Conservation (phyloP, 495 filamentous ascomycete species). For the Baudoinia panamericana region DNA sequence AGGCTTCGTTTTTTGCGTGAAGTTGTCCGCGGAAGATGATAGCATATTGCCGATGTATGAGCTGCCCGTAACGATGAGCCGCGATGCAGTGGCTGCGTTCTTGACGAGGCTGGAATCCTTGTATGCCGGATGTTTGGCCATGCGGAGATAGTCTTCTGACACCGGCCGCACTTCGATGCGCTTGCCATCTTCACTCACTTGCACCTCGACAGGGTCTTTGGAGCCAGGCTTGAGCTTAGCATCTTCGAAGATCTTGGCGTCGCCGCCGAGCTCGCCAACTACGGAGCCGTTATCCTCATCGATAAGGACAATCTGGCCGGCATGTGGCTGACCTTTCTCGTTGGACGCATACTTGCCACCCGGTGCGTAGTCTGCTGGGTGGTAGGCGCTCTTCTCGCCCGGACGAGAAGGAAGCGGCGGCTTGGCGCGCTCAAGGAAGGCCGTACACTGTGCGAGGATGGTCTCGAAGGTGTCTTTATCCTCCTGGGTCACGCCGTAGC, state of each 20-base stretch:
- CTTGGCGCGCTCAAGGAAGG: constrained; percentile 61
- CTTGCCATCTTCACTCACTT: constrained; percentile 60
- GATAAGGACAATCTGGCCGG: constrained; percentile 77
- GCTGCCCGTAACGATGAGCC: constrained; percentile 80
- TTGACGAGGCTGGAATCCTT: constrained; percentile 75
- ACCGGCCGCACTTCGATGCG: constrained; percentile 63
- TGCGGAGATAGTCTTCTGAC: constrained; percentile 63
- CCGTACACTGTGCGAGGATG: constrained; percentile 88
- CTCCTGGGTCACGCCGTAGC: constrained; percentile 63
- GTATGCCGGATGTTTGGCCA: constrained; percentile 81
- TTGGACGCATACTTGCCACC: constrained; percentile 59
- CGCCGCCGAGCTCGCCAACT: constrained; percentile 78
- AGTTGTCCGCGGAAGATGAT: constrained; percentile 61
- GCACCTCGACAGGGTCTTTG: constrained; percentile 88
- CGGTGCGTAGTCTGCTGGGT: constrained; percentile 64
- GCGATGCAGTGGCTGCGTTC: constrained; percentile 77
- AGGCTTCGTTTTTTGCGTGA: constrained; percentile 66
- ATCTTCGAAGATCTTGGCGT: constrained; percentile 66
- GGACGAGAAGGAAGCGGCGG: constrained; percentile 44
- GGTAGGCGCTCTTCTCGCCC: constrained; percentile 43
- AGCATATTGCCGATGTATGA: constrained; percentile 64
- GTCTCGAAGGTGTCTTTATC: constrained; percentile 95
- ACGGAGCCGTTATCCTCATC: constrained; percentile 91
- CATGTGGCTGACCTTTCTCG: constrained; percentile 22
- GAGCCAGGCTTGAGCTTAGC: constrained; percentile 62